Conservation (phyloP, 306 rosid species). For the Mimosa pudica region DNA sequence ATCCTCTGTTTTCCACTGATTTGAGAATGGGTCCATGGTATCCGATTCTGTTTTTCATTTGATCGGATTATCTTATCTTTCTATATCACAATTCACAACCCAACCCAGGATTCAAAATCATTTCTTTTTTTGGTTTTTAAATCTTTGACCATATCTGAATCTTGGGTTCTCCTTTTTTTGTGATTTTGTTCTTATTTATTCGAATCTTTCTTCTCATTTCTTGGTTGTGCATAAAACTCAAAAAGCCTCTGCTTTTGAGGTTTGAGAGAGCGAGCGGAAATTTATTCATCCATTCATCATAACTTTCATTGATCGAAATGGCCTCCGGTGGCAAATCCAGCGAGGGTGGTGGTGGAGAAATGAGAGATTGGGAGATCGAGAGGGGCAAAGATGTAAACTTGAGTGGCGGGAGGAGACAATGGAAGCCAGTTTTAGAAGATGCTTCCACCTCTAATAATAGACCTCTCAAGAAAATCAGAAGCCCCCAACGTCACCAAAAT, state of each 20-base stretch:
- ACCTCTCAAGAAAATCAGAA: constrained; percentile 77
- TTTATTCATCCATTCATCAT: too few relatives aligned
- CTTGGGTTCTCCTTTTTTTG: constrained; percentile 22
- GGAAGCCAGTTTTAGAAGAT: constrained; percentile 64
- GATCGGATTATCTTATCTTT: constrained; percentile 40
- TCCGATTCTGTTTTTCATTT: constrained; percentile 63
- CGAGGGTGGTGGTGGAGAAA: constrained; percentile 42
- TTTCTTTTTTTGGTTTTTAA: constrained; percentile 15
- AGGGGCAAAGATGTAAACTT: constrained; percentile 41
- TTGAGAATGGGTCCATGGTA: constrained; percentile 49
- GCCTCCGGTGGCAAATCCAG: constrained; percentile 54
- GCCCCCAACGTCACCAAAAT: constrained; percentile 55
- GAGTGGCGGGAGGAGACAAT: constrained; percentile 45
- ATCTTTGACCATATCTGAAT: constrained; percentile 32
- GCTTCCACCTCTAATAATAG: constrained; percentile 54
- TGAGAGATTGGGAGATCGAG: constrained; percentile 48
- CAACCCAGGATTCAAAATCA: constrained; percentile 36
- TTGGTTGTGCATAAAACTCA: background rate
- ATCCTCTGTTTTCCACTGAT: background rate
- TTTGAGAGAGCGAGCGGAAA: constrained; percentile 54
- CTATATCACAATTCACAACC: background rate
- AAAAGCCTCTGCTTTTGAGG: constrained; percentile 10
- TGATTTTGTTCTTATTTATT: constrained; percentile 11
- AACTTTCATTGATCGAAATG: constrained; percentile 37
- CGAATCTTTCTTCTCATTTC: constrained; percentile 28